phyloP scores from a whole-genome alignment of 2,329 filamentous ascomycete genomes.

The Aureobasidium sp. region DNA sequence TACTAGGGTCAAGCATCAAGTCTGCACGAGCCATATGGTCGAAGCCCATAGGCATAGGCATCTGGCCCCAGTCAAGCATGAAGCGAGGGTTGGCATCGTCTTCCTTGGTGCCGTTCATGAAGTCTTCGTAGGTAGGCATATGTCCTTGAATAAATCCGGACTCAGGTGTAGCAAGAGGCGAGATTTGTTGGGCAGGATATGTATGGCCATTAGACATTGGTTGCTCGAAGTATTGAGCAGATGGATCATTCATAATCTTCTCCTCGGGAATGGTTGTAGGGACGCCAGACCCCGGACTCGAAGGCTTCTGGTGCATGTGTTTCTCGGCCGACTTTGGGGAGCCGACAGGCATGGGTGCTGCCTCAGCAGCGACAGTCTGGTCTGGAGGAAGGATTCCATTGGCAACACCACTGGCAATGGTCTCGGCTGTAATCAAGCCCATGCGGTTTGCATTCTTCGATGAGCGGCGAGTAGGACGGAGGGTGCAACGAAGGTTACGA shows the following conservation, averaged over 20 bases:
- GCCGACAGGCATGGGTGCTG: slow-evolving; percentile 19
- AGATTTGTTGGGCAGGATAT: slow-evolving; percentile 23
- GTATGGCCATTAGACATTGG: slow-evolving; percentile 28
- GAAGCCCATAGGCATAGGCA: slow-evolving; percentile 39
- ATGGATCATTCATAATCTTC: slow-evolving; percentile 29
- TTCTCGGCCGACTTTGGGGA: slow-evolving; percentile 19
- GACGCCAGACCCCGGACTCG: slow-evolving; percentile 22
- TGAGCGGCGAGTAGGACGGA: slow-evolving; percentile 42
- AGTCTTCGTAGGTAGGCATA: slow-evolving; percentile 42
- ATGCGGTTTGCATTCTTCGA: slow-evolving; percentile 37
- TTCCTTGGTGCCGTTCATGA: slow-evolving; percentile 33
- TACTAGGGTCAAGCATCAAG: slow-evolving; percentile 38
- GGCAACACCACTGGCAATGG: slow-evolving; percentile 18
- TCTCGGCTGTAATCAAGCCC: slow-evolving; percentile 23
- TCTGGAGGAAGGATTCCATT: slow-evolving; percentile 18
- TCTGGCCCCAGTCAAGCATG: slow-evolving; percentile 43
- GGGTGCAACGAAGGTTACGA: slow-evolving; percentile 41
- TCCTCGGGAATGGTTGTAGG: slow-evolving; percentile 24
- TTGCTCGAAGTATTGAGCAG: slow-evolving; percentile 36
- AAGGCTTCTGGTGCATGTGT: slow-evolving; percentile 27
- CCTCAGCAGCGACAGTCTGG: slow-evolving; percentile 19
- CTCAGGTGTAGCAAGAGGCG: slow-evolving; percentile 32
- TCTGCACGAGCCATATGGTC: slow-evolving; percentile 38
- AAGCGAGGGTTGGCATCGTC: slow-evolving; percentile 41
- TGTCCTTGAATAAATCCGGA: slow-evolving; percentile 37